Evolutionary conservation across 2,329 filamentous ascomycete species (phyloP), one percentile per base, ranked within the genome.

Genomic region (Trichophaea hybrida): DNA sequence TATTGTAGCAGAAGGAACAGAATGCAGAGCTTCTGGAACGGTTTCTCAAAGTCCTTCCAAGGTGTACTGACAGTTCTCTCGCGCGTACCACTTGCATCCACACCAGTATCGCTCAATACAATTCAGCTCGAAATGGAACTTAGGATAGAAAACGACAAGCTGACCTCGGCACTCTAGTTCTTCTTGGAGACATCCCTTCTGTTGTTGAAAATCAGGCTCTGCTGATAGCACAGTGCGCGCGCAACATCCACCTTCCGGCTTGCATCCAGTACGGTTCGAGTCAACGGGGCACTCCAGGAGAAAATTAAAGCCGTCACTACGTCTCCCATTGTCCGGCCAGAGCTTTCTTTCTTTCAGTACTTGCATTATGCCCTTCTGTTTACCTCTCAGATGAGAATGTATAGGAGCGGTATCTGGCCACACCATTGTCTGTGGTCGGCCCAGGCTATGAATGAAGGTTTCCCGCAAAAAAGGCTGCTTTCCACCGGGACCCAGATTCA

Each of bases 41-140:
- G n/a, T n/a, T n/a, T n/a, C n/a, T n/a, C n/a, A n/a, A n/a, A 17
- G 6, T 59, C 35, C 32, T 43, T 59, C 15, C 5, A 59, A n/a
- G 5, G 35, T 38, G 33, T 55, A 59, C 17, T 59, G 4, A 52
- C 57, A 61, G 35, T 61, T 59, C 13, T 57, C 60, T 34, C 43
- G n/a, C 33, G 57, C 10, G 50, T 50, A 59, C 10, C 8, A 56
- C 44, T 61, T 61, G 13, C n/a, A n/a, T n/a, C n/a, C n/a, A n/a
- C n/a, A n/a, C n/a, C n/a, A n/a, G 43, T 40, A 51, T 7, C 37
- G 12, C 43, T 61, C 33, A 37, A 61, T 61, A 31, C 59, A 59
- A 34, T 59, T 59, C 34, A 59, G 31, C 43, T 59, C 51, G 44
- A 50, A 56, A 32, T 59, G n/a, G n/a, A n/a, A n/a, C n/a, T n/a